Evolutionary conservation across 495 filamentous ascomycete species (phyloP), one percentile per base, ranked within the genome.

Genomic region (Tuber indicum): DNA sequence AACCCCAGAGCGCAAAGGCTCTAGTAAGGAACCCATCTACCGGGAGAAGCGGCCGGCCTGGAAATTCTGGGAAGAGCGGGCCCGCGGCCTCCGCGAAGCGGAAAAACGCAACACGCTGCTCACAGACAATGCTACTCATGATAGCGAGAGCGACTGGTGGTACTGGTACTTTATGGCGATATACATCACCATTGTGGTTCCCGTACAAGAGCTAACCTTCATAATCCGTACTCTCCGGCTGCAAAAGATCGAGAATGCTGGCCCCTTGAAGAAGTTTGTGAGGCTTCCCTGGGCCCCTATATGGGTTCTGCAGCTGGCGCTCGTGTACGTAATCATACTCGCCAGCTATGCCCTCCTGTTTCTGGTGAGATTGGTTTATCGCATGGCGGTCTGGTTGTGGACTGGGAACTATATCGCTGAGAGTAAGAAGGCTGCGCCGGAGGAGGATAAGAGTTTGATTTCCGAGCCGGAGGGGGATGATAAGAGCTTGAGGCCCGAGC

Each of bases 161-260:
- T 72, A 72, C 44, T 43, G 36, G 71, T 46, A 43, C 36, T 72
- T 72, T 32, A 32, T 72, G 21, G 41, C n/a, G 23, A 36, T 72
- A 72, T 72, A 43, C 17, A 46, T 72, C 44, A n/a, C 43, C 10
- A 46, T 72, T 17, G 44, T 42, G 23, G 10, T 72, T 72, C 71
- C 71, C 9, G 71, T 72, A n/a, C 41, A 72, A 46, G 41, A 72
- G 71, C 71, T 72, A n/a, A 42, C 21, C 41, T 72, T 72, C 17
- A 66, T 66, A 66, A 32, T 66, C 26, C 58, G 26, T 26, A 66
- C 58, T 0, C 58, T 66, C 26, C 58, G 58, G 5, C 26, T 14
- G 14, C 58, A 66, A 26, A 16, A 36, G 26, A 3, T 66, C n/a
- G 12, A 36, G 26, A 17, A 7, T 17, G 4, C 58, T 17, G 58